Evolutionary conservation across 768 basidiomycete genomes (phyloP).

Genomic region (Lyophyllum decastes): DNA sequence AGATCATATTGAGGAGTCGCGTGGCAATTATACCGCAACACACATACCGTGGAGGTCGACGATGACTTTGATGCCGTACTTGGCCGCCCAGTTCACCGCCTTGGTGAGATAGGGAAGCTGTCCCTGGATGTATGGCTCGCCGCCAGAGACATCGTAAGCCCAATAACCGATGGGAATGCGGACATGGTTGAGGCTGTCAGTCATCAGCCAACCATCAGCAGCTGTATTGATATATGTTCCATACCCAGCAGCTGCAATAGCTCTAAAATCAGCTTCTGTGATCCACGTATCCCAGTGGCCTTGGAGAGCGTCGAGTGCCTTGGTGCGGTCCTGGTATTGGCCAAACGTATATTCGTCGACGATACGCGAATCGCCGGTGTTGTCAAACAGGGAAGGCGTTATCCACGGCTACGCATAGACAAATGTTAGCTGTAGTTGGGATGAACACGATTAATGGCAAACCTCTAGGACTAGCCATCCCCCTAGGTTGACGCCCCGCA

Average conservation of each 20-base stretch:
- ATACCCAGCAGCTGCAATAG: constrained; percentile 76
- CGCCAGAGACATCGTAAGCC: constrained; percentile 79
- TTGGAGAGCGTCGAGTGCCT: constrained; percentile 52
- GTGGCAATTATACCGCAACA: not conserved
- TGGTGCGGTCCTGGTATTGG: constrained; percentile 52
- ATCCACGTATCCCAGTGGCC: constrained; percentile 86
- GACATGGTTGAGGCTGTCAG: constrained; percentile 75
- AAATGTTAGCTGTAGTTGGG: constrained; percentile 4
- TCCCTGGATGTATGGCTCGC: constrained; percentile 80
- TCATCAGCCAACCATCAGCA: constrained; percentile 1
- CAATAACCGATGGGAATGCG: constrained; percentile 88
- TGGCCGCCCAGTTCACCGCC: constrained; percentile 70
- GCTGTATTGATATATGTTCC: constrained; percentile 16
- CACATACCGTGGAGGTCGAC: constrained; percentile 67
- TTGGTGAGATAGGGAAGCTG: constrained; percentile 70
- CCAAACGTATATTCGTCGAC: constrained; percentile 83
- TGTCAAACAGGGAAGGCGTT: constrained; percentile 73
- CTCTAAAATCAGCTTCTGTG: constrained; percentile 75
- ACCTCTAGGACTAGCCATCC: constrained; percentile 54
- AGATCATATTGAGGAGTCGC: not conserved
- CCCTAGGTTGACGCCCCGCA: constrained; percentile 85
- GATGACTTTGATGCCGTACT: constrained; percentile 76
- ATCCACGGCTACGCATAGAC: constrained; percentile 64
- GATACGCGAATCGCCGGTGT: constrained; percentile 58
- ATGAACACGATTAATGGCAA: constrained; percentile 3